A percentile compares a stretch with the other conserved stretches of the same genome.
Evolutionary conservation across 1,139 yeast species (phyloP).

Genomic region (Geotrichum citri-aurantii): DNA sequence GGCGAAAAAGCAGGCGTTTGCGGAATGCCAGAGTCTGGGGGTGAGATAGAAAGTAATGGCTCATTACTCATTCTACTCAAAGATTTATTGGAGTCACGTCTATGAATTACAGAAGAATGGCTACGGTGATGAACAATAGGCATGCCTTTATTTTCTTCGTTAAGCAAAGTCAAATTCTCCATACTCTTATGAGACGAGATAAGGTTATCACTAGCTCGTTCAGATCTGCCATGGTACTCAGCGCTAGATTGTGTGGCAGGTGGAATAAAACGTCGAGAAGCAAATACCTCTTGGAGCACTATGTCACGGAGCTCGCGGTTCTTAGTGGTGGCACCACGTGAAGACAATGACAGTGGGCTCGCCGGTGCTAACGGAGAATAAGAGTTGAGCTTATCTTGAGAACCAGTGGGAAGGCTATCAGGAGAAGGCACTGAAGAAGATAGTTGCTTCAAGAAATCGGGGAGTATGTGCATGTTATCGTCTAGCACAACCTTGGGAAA

Average conservation of each 20-base stretch:
- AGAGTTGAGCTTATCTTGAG: not conserved
- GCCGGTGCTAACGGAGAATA: conserved; percentile 13
- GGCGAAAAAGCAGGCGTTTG: conserved; percentile 5
- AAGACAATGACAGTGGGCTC: conserved; percentile 17
- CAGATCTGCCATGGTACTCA: not conserved
- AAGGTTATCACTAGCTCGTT: conserved; percentile 1
- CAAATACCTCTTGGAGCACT: conserved; percentile 65
- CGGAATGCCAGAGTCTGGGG: not conserved
- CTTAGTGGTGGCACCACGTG: conserved; percentile 58
- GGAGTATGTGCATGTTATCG: conserved; percentile 85
- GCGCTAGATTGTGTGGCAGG: not conserved
- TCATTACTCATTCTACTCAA: conserved; percentile 4
- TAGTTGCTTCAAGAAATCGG: conserved; percentile 64
- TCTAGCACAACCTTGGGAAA: conserved; percentile 80
- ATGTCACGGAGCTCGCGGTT: conserved; percentile 60
- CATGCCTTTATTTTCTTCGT: not conserved
- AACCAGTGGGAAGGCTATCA: conserved; percentile 3
- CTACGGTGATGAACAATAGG: conserved; percentile 4
- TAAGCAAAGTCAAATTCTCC: conserved; percentile 11
- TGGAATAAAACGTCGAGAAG: conserved; percentile 38
- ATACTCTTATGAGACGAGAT: conserved; percentile 14
- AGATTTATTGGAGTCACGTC: conserved; percentile 9
- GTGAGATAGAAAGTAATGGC: conserved; percentile 4
- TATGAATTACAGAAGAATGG: conserved; percentile 9
- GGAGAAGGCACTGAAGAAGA: conserved; percentile 50